Percentiles rank a stretch among this genome's conserved stretches.
These are phyloP conservation scores for Leucocoprinus leucothites DNA, from an alignment of 768 basidiomycete genomes.

Conservation along the genomic window DNA sequence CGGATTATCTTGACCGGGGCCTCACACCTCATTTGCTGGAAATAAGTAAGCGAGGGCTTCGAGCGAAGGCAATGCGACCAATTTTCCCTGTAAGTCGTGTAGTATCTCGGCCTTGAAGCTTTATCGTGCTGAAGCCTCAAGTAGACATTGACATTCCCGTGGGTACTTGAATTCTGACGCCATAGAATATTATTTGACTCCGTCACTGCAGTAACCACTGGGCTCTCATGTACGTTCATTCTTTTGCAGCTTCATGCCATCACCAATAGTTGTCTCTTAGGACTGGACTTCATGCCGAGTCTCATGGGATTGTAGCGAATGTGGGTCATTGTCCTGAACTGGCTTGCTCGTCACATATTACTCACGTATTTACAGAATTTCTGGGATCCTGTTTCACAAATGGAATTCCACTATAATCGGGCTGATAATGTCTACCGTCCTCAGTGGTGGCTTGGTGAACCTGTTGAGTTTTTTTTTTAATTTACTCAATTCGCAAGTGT, in stretches of 20 bases:
- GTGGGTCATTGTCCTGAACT: constrained; percentile 34
- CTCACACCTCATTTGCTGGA: constrained; percentile 80
- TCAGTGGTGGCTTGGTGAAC: constrained; percentile 88
- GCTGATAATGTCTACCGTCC: constrained; percentile 60
- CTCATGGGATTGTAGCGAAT: constrained; percentile 89
- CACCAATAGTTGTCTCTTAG: constrained; percentile 32
- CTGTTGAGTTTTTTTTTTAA: constrained; percentile 42
- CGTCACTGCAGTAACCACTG: constrained; percentile 72
- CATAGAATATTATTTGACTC: constrained; percentile 6
- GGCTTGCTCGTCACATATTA: background rate
- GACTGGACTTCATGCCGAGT: constrained; percentile 88
- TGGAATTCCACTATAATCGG: constrained; percentile 72
- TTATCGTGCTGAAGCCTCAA: constrained; percentile 8
- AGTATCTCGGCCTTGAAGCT: background rate
- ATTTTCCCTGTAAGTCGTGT: constrained; percentile 67
- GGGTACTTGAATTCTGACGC: constrained; percentile 28
- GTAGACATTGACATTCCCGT: constrained; percentile 90
- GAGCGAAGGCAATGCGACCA: constrained; percentile 86
- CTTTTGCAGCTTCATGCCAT: background rate
- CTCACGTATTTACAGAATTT: constrained; percentile 58
- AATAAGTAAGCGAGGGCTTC: constrained; percentile 78
- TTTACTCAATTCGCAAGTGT: background rate
- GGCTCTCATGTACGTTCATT: constrained; percentile 64
- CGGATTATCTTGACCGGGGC: constrained; percentile 84
- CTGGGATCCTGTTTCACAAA: constrained; percentile 66